Evolutionary conservation across 768 basidiomycete species (phyloP).

Genomic region (Rhodosporidiobolus sp.): DNA sequence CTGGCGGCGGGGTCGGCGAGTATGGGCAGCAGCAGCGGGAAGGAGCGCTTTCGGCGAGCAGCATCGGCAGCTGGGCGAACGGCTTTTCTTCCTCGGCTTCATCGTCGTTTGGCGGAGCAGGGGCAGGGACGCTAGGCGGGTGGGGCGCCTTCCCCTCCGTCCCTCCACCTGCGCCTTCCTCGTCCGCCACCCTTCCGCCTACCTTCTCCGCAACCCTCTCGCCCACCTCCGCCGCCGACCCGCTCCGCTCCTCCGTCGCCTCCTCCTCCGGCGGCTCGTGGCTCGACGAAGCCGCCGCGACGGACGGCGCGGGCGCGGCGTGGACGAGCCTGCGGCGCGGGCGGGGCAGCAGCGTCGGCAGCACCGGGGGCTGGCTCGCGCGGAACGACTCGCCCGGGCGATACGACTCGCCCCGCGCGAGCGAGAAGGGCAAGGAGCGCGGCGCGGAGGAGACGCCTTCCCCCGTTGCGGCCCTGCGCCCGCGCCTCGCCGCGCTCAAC

Average conservation of each 20-base stretch:
- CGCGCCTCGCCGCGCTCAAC: slow-evolving; percentile 10
- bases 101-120: no score
- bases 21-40: neutral
- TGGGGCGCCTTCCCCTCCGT: slow-evolving; percentile 2
- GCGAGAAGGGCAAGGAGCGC: neutral
- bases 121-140: neutral
- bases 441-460: neutral
- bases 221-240: neutral
- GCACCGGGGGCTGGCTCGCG: neutral
- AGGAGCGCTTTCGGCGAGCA: neutral
- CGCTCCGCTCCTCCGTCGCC: neutral
- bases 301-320: neutral
- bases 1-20: no score
- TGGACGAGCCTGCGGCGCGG: slow-evolving; percentile 1
- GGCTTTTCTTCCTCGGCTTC: no score
- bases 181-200: neutral
- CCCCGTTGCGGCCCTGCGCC: neutral
- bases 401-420: neutral
- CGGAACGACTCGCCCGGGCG: neutral
- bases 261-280: slow-evolving; percentile 10
- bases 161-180: neutral
- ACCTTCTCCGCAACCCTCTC: neutral
- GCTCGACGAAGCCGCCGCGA: slow-evolving; percentile 6
- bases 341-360: slow-evolving; percentile 4
- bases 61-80: neutral